Percentiles rank a stretch among this genome's conserved stretches.
These are phyloP conservation scores for Mimosa bimucronata DNA, from an alignment of 306 rosid species.

Conservation along the genomic window DNA sequence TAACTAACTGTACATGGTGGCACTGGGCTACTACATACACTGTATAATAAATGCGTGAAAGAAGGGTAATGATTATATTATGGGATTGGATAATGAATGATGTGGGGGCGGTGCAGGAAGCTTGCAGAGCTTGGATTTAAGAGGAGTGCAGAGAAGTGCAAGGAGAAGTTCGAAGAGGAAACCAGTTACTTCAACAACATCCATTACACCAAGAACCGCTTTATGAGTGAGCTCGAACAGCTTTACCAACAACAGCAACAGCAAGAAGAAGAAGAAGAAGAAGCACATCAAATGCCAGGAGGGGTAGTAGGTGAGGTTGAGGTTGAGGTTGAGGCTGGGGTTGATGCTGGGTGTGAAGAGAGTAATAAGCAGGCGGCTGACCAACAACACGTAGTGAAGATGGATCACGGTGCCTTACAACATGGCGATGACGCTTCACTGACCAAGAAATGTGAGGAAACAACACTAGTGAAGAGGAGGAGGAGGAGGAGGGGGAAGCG, in stretches of 20 bases:
- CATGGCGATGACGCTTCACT: slow-evolving; percentile 6
- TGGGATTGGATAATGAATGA: slow-evolving; percentile 30
- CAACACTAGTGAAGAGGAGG: not conserved
- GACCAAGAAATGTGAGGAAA: slow-evolving; percentile 14
- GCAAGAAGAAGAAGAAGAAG: too few species aligned
- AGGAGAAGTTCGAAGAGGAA: slow-evolving; percentile 86
- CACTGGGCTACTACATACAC: not conserved
- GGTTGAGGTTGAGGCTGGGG: not conserved
- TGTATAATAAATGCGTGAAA: not conserved
- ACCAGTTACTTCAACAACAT: slow-evolving; percentile 62
- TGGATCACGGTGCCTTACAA: slow-evolving; percentile 14
- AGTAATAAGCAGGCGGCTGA: not conserved
- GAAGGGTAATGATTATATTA: not conserved
- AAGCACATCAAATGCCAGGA: not conserved
- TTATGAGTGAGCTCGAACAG: slow-evolving; percentile 64
- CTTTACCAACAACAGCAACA: slow-evolving; percentile 45
- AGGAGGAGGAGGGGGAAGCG: slow-evolving; percentile 39
- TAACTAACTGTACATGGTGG: not conserved
- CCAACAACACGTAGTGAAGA: not conserved
- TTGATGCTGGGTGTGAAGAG: slow-evolving; percentile 18
- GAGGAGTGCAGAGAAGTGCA: slow-evolving; percentile 81
- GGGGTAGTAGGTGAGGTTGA: not conserved
- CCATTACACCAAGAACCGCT: slow-evolving; percentile 55
- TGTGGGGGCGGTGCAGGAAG: slow-evolving; percentile 65
- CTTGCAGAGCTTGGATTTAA: slow-evolving; percentile 74